Conservation (phyloP, 139 green algal genomes). For the Chlamydomonas sphaeroides region DNA sequence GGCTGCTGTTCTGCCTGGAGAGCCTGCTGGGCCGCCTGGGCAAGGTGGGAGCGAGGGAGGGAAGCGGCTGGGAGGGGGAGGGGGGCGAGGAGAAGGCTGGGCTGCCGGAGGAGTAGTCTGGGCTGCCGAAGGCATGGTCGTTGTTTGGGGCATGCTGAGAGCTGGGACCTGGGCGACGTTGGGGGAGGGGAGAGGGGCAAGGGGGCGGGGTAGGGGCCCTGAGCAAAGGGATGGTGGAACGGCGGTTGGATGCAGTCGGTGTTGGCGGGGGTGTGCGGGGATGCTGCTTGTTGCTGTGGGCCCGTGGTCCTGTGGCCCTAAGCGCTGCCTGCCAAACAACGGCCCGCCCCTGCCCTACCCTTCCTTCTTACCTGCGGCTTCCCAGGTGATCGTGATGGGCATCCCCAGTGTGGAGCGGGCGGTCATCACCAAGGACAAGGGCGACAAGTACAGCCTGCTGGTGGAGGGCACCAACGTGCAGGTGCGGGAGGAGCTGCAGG, state of each 20-base stretch:
- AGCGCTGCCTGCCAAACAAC: too few species aligned
- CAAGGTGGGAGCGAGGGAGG: slow-evolving; percentile 14
- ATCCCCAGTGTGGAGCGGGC: slow-evolving; percentile 89
- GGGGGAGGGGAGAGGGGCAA: not conserved
- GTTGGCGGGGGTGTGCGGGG: too few species aligned
- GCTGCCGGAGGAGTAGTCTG: too few species aligned
- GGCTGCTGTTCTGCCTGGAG: slow-evolving; percentile 65
- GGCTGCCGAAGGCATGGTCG: too few species aligned
- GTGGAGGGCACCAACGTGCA: slow-evolving; percentile 81
- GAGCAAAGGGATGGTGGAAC: too few species aligned
- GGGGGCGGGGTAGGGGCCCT: not conserved
- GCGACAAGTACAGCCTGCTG: slow-evolving; percentile 76
- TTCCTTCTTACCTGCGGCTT: too few species aligned
- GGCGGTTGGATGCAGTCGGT: too few species aligned
- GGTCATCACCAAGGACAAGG: slow-evolving; percentile 87
- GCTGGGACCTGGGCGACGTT: not conserved
- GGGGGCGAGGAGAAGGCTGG: not conserved
- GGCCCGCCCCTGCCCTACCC: too few species aligned
- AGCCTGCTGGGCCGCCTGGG: slow-evolving; percentile 39
- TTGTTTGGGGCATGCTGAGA: too few species aligned
- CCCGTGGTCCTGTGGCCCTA: too few species aligned
- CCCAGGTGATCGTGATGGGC: slow-evolving; percentile 87
- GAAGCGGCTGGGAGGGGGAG: not conserved
- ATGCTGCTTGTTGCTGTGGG: too few species aligned
- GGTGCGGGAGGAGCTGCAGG: slow-evolving; percentile 51